A percentile compares a stretch with the other conserved stretches of the same genome.
phyloP scores from a whole-genome alignment of 192 early-diverging fungal genomes.

The Globomyces pollinis-pini region DNA sequence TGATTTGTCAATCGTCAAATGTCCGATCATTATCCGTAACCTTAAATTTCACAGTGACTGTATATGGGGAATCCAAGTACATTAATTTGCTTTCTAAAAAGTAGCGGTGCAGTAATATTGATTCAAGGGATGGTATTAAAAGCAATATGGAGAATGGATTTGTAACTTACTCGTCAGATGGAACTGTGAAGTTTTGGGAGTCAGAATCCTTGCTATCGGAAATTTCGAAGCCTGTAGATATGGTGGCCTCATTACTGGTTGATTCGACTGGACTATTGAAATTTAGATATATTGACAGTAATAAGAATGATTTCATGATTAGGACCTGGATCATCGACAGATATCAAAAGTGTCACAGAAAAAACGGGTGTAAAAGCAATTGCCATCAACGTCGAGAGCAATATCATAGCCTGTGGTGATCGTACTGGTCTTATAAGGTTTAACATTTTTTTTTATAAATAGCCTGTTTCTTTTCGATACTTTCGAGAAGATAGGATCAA shows the following conservation, averaged over 20 bases:
- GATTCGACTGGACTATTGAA: slow-evolving; percentile 38
- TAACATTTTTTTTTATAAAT: background rate
- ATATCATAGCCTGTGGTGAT: slow-evolving; percentile 64
- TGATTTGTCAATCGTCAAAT: slow-evolving; percentile 54
- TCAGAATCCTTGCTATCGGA: background rate
- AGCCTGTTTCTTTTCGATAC: slow-evolving; percentile 34
- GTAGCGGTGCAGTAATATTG: slow-evolving; percentile 45
- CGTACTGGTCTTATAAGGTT: slow-evolving; percentile 61
- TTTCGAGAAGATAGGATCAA: slow-evolving; percentile 51
- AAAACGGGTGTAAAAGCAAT: slow-evolving; percentile 63
- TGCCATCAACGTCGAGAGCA: slow-evolving; percentile 56
- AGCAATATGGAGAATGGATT: slow-evolving; percentile 24
- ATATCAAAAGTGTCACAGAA: slow-evolving; percentile 12
- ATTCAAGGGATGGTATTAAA: background rate
- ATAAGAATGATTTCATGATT: background rate
- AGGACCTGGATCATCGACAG: slow-evolving; percentile 21
- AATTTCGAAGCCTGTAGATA: slow-evolving; percentile 49
- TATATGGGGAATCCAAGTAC: slow-evolving; percentile 80
- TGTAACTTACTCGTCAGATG: slow-evolving; percentile 67
- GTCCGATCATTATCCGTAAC: slow-evolving; percentile 47
- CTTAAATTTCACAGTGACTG: slow-evolving; percentile 67
- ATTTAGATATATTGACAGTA: slow-evolving; percentile 8
- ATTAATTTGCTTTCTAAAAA: slow-evolving; percentile 14
- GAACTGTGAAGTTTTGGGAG: slow-evolving; percentile 74
- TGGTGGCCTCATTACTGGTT: slow-evolving; percentile 51